Evolutionary conservation across 345 rosid species (phyloP), one percentile per base, ranked within the genome.

Genomic region (Odontarrhena argentea): DNA sequence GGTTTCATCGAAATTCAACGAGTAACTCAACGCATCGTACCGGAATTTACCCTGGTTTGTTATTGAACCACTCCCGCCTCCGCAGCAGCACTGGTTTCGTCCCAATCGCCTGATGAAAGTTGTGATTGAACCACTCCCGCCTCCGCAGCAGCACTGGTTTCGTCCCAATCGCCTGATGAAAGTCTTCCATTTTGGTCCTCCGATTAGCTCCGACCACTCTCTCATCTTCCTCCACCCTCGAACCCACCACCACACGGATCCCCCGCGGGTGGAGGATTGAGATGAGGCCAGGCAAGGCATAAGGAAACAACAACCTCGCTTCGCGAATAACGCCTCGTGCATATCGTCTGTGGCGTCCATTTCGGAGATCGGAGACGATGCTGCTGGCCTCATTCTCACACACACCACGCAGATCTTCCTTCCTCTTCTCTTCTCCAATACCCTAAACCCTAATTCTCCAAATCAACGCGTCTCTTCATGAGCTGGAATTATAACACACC

Each of bases 1-100:
- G 0, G 96, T 90, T 6, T 89, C 93, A 51, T 89, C 98, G 74
- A 92, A 92, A 58, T 92, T 89, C 63, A 87, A 59, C 0, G 96
- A 72, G 63, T 92, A 89, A 63, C 98, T 92, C 80, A 75, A 32
- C 1, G 86, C 85, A 76, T 89, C 93, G 70, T 92, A 89, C 34
- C 79, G 80, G 81, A 79, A 89, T 54, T 77, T 78, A 36, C 73
- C 74, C 26, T 64, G 63, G 42, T 64, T 75, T 2, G 40, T 28
- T n/a, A 38, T 3, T 5, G 45, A 32, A 5, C 66, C 63, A 26
- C 74, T 54, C 0, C 38, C 42, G 13, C 54, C 11, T 8, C 57
- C 70, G 9, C 75, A 67, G 28, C 56, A 55, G 26, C 58, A 30
- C 46, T 46, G 79, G 61, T 42, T 34, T 0, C 50, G 40, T 28